Conservation (phyloP, 768 basidiomycete genomes). For the Lactarius tabidus region DNA sequence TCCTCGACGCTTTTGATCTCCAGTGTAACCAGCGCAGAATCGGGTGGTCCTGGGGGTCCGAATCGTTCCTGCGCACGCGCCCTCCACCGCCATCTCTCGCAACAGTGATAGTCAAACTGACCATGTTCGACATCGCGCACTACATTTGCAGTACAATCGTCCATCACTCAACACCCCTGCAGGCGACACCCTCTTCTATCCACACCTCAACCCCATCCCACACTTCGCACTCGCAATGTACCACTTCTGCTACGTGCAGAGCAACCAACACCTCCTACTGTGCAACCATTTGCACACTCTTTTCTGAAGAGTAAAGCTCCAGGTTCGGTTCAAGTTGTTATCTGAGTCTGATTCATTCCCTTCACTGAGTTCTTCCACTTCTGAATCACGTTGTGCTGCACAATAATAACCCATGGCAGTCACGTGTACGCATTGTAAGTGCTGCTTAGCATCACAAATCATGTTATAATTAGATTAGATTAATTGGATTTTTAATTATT, state of each 20-base stretch:
- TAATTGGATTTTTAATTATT: too few species aligned
- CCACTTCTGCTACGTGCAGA: constrained; percentile 18
- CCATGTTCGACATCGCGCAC: constrained; percentile 6
- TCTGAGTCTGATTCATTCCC: constrained; percentile 4
- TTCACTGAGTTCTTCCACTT: neutral
- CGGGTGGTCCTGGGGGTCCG: constrained; percentile 23
- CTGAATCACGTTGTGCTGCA: too few species aligned
- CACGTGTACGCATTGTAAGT: too few species aligned
- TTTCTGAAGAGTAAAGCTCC: neutral
- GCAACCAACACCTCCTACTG: constrained; percentile 34
- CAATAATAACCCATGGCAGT: too few species aligned
- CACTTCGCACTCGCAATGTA: neutral
- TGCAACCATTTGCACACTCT: constrained; percentile 9
- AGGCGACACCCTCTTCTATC: constrained; percentile 19
- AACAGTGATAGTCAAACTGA: neutral
- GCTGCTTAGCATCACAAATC: too few species aligned
- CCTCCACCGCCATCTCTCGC: neutral
- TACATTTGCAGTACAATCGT: constrained; percentile 1
- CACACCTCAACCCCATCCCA: neutral
- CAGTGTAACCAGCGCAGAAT: constrained; percentile 17
- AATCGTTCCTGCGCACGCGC: neutral
- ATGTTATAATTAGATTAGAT: too few species aligned
- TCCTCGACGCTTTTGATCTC: constrained; percentile 19
- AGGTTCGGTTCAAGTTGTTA: neutral
- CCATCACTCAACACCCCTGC: constrained; percentile 6